phyloP scores from a whole-genome alignment of 176 grass and related monocot genomes.

The Guadua angustifolia region DNA sequence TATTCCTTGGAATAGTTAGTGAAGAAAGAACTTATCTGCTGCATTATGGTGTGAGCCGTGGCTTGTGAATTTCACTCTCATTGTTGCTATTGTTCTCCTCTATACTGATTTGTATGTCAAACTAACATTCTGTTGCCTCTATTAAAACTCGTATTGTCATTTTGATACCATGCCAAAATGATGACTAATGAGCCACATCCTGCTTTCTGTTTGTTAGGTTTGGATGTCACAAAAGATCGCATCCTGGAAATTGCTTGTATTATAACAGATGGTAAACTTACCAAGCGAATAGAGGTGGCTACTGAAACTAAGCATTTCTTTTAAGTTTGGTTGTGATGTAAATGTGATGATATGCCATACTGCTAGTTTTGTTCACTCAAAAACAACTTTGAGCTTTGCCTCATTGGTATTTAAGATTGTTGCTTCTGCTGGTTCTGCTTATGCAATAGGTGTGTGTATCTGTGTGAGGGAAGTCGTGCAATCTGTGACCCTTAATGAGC shows the following conservation, averaged over 20 bases:
- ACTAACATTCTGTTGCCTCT: neutral
- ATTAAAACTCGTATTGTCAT: neutral
- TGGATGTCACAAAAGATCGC: slow-evolving; percentile 57
- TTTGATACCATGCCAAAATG: slow-evolving; percentile 2
- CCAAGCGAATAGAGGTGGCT: slow-evolving; percentile 65
- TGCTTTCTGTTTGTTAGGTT: slow-evolving; percentile 44
- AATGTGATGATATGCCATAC: neutral
- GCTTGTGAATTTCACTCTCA: neutral
- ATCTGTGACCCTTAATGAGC: neutral
- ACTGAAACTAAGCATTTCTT: slow-evolving; percentile 4
- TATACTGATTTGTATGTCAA: neutral
- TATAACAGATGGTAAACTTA: slow-evolving; percentile 81
- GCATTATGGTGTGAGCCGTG: neutral
- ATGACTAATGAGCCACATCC: neutral
- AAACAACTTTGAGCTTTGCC: slow-evolving; percentile 35
- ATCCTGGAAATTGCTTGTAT: slow-evolving; percentile 87
- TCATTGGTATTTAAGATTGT: neutral
- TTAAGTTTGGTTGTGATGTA: neutral
- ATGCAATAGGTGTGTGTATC: neutral
- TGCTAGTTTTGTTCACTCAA: neutral
- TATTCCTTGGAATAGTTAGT: neutral
- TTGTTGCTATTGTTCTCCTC: neutral
- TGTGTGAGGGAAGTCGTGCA: neutral
- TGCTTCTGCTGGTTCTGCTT: neutral
- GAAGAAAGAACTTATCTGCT: neutral